Conservation (phyloP, 805 yeast species). For the Starmera pachycereana region DNA sequence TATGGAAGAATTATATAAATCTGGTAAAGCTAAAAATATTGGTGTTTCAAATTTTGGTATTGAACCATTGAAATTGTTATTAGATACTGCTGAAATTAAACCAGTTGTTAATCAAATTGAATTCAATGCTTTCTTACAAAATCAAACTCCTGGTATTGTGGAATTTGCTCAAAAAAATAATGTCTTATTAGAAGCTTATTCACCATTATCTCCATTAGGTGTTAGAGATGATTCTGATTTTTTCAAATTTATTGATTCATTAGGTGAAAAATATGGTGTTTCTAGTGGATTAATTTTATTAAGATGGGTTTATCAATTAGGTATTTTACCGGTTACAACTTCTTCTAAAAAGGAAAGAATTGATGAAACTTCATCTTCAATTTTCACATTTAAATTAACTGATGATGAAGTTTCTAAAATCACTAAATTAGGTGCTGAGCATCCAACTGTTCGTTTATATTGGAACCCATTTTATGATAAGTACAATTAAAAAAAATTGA, state of each 20-base stretch:
- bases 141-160: slow-evolving; percentile 49
- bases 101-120: slow-evolving; percentile 61
- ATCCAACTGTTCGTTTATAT: slow-evolving; percentile 22
- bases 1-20: slow-evolving; percentile 35
- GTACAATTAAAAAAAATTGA: slow-evolving; percentile 4
- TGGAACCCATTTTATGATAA: slow-evolving; percentile 21
- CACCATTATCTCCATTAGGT: slow-evolving; percentile 55
- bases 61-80: slow-evolving; percentile 32
- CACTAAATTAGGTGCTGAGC: slow-evolving; percentile 29
- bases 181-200: slow-evolving; percentile 53
- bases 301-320: slow-evolving; percentile 59
- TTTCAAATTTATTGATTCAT: slow-evolving; percentile 28
- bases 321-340: slow-evolving; percentile 68
- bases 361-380: slow-evolving; percentile 37
- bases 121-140: slow-evolving; percentile 56
- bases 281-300: slow-evolving; percentile 56
- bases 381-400: slow-evolving; percentile 45
- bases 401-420: slow-evolving; percentile 38
- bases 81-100: slow-evolving; percentile 26
- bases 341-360: slow-evolving; percentile 50
- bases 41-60: slow-evolving; percentile 54
- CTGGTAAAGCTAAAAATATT: slow-evolving; percentile 45
- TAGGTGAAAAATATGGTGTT: slow-evolving; percentile 47
- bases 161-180: slow-evolving; percentile 38
- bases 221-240: slow-evolving; percentile 30